phyloP scores from a whole-genome alignment of 2,329 filamentous ascomycete genomes.

The Hypoxylon sp. region DNA sequence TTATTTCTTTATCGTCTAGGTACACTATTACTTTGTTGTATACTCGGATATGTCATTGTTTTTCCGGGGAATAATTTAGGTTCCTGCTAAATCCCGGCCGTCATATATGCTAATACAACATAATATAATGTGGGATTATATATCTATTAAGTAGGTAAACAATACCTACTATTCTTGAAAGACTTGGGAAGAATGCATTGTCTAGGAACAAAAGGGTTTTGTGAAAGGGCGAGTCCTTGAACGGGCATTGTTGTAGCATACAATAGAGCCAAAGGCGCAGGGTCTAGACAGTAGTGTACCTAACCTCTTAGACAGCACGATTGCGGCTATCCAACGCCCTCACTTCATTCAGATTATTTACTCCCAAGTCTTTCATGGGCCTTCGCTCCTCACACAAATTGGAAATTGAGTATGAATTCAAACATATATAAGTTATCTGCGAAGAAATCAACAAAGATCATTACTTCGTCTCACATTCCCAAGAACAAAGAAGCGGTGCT shows the following conservation, averaged over 20 bases:
- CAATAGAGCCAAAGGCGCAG: background rate
- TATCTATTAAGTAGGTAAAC: background rate
- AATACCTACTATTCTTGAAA: background rate
- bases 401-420: background rate
- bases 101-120: too few species aligned
- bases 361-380: background rate
- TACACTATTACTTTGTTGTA: too few species aligned
- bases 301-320: background rate
- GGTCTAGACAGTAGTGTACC: background rate
- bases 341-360: background rate
- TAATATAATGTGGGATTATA: background rate
- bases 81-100: too few species aligned
- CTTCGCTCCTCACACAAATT: background rate
- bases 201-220: background rate
- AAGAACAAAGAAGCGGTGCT: constrained; percentile 7
- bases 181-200: background rate
- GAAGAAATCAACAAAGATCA: constrained; percentile 23
- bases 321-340: background rate
- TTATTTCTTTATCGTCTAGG: too few species aligned
- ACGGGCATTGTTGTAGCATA: background rate
- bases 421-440: constrained; percentile 18
- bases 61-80: too few species aligned
- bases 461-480: constrained; percentile 27
- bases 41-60: background rate
- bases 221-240: background rate